These are phyloP conservation scores for Luzula sylvatica DNA, from an alignment of 176 grass and related monocot genomes.

Conservation along the genomic window DNA sequence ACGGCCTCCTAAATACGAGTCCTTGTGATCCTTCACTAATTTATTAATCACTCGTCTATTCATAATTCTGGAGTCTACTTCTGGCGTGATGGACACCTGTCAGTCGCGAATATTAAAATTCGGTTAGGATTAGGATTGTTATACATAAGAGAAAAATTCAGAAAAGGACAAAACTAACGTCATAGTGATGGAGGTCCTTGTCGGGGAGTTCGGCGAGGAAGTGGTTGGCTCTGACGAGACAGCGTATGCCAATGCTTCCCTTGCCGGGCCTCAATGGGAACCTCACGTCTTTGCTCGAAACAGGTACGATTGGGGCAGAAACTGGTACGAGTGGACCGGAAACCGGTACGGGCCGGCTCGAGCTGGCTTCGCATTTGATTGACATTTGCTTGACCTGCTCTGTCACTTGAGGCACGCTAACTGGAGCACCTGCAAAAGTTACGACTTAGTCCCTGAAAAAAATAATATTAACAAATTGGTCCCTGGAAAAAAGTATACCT, in stretches of 20 bases:
- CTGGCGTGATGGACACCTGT: slow-evolving; percentile 49
- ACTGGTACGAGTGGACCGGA: slow-evolving; percentile 10
- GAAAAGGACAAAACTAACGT: slow-evolving; percentile 15
- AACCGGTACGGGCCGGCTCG: slow-evolving; percentile 21
- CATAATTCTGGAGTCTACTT: not conserved
- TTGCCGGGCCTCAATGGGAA: slow-evolving; percentile 35
- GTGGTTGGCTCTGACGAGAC: slow-evolving; percentile 43
- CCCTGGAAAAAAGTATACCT: no score
- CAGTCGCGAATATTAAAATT: not conserved
- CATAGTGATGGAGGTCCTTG: slow-evolving; percentile 46
- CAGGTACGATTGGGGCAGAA: not conserved
- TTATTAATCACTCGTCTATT: slow-evolving; percentile 31
- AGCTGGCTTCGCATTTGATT: slow-evolving; percentile 21
- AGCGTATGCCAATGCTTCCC: not conserved
- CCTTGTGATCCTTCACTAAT: slow-evolving; percentile 25
- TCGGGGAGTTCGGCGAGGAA: slow-evolving; percentile 48
- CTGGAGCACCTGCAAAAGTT: slow-evolving; percentile 10
- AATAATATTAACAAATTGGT: no score
- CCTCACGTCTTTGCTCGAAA: not conserved
- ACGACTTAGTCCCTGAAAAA: no score
- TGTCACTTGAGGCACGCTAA: slow-evolving; percentile 7
- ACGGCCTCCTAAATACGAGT: slow-evolving; percentile 24
- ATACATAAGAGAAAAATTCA: not conserved
- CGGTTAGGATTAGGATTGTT: not conserved
- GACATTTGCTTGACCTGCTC: slow-evolving; percentile 37